Evolutionary conservation across 2,329 filamentous ascomycete genomes (phyloP), one percentile per base, ranked within the genome.

Genomic region (Diaporthe nobilis): DNA sequence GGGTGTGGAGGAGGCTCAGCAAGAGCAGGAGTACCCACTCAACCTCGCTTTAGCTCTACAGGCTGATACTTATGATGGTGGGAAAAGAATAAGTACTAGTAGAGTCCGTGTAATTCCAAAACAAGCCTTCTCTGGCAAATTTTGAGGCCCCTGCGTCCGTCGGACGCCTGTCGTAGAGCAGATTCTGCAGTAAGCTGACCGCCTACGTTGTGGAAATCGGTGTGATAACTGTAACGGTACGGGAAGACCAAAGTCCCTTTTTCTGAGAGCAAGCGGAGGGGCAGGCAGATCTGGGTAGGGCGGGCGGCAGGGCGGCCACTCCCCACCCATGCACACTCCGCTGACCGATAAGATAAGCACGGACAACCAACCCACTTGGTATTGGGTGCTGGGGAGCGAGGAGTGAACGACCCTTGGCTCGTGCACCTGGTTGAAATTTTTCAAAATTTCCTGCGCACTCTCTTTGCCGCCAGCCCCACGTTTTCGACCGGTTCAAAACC

Each of bases 361-460:
- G 44, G 47, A 25, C 61, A 65, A 28, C 31, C 55, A 65, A 28
- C 31, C 55, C 3, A 58, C 9, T n/a, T 17, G 31, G 53, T 31
- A 13, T 34, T 65, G 42, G 61, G 42, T 22, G 9, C n/a, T 44
- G 25, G 39, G 20, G 8, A 31, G 28, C 15, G 22, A 28, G 20
- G 63, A 25, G 47, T 49, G 44, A 34, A 68, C 31, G 44, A 63
- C 57, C 71, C 58, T 61, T 65, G 60, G 73, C 73, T 71, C 73
- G 73, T 75, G 73, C 73, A 65, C 68, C 31, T 53, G 57, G 71
- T 60, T 73, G 72, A 76, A 76, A 76, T 61, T 76, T 73, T 74
- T 71, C 72, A 76, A 76, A 68, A 73, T 73, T 74, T 71, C 72
- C 73, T 71, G 72, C 67, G 60, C 72, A 70, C 65, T 42, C 67